These are phyloP conservation scores for Microsporum ferrugineum DNA, from an alignment of 2,329 filamentous ascomycete genomes.

Conservation along the genomic window DNA sequence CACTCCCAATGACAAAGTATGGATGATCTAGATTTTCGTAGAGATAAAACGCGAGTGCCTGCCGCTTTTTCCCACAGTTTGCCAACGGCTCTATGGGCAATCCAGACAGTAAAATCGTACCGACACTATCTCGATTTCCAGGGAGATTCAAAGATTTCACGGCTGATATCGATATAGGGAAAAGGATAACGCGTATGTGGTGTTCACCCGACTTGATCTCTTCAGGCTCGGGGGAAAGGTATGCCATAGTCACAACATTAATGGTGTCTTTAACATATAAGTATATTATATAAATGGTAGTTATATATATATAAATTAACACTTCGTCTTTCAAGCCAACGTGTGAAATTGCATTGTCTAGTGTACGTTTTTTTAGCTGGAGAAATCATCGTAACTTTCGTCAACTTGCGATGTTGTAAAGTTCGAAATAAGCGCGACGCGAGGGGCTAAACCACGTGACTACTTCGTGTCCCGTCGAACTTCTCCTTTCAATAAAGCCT, in stretches of 20 bases:
- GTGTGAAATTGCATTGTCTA: background rate
- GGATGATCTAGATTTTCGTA: conserved; percentile 1
- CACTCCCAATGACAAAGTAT: conserved; percentile 1
- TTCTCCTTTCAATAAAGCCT: background rate
- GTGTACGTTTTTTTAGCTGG: background rate
- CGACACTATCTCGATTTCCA: background rate
- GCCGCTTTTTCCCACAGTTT: background rate
- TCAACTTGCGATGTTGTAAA: background rate
- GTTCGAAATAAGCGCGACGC: background rate
- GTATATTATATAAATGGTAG: background rate
- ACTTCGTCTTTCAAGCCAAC: background rate
- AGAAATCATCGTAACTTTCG: background rate
- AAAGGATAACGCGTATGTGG: background rate
- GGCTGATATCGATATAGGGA: background rate
- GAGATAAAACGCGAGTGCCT: background rate
- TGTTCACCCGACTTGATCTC: background rate
- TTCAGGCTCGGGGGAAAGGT: background rate
- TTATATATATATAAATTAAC: background rate
- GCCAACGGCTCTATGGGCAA: background rate
- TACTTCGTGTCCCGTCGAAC: background rate
- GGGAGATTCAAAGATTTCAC: background rate
- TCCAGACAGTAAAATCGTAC: background rate
- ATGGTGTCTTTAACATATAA: background rate
- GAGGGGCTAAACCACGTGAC: background rate
- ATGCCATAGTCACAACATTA: background rate